phyloP scores from a whole-genome alignment of 495 filamentous ascomycete species.

The Rhypophila decipiens region DNA sequence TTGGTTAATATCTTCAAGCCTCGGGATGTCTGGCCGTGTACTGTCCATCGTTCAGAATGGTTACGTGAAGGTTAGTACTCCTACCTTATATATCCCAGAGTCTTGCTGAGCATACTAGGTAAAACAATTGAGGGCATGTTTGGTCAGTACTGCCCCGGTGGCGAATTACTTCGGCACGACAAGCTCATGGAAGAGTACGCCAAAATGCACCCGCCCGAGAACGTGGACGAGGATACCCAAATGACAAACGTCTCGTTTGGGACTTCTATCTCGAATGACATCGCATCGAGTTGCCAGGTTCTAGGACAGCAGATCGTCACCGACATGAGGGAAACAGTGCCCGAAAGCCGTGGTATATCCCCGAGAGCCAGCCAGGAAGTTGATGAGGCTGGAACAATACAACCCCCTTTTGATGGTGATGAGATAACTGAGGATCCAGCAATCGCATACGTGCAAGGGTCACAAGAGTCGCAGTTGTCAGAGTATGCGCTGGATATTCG shows the following conservation, averaged over 20 bases:
- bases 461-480: conserved; percentile 24
- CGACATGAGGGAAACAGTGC: background rate
- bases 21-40: conserved; percentile 78
- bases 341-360: no score
- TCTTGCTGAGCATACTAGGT: no score
- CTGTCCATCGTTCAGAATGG: conserved; percentile 62
- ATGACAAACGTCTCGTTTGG: conserved; percentile 8
- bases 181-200: conserved; percentile 41
- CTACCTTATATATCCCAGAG: no score
- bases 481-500: conserved; percentile 23
- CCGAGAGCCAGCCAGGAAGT: background rate
- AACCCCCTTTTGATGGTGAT: background rate
- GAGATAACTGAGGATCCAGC: background rate
- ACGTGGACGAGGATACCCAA: background rate
- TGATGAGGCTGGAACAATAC: background rate
- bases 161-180: conserved; percentile 59
- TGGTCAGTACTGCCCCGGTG: conserved; percentile 61
- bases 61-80: conserved; percentile 32
- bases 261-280: background rate
- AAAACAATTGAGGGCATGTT: conserved; percentile 66
- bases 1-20: conserved; percentile 65
- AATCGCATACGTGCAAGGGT: conserved; percentile 11
- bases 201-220: no score
- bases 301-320: background rate
- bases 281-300: background rate